Conservation (phyloP, 208 protist species). For the Porcisia deanei region DNA sequence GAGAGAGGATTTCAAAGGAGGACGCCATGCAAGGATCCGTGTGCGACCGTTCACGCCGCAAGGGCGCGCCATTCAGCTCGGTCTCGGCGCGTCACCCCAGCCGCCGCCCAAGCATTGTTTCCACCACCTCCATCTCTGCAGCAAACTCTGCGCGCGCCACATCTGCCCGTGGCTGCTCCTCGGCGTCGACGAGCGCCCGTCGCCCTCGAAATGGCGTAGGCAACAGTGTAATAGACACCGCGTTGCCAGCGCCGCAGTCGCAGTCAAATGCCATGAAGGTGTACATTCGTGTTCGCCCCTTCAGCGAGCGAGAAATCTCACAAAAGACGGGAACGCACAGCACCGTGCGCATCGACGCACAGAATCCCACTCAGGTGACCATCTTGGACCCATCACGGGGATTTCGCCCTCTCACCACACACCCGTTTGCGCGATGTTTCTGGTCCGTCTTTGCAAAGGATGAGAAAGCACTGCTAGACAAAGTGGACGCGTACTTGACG, state of each 20-base stretch:
- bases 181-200: constrained; percentile 4
- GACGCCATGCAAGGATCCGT: constrained; percentile 9
- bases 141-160: constrained; percentile 15
- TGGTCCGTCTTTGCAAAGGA: constrained; percentile 73
- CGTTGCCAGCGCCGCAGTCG: constrained; percentile 19
- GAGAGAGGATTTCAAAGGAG: not conserved
- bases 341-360: constrained; percentile 70
- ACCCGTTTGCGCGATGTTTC: constrained; percentile 76
- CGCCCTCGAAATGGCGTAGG: constrained; percentile 5
- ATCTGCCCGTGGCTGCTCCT: constrained; percentile 14
- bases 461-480: constrained; percentile 27
- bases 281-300: constrained; percentile 85
- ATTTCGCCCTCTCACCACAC: constrained; percentile 58
- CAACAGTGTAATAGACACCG: constrained; percentile 1
- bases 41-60: constrained; percentile 16
- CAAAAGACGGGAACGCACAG: constrained; percentile 44
- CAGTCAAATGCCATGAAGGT: constrained; percentile 81
- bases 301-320: constrained; percentile 77
- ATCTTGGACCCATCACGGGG: constrained; percentile 64
- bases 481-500: constrained; percentile 47
- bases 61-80: not conserved
- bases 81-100: constrained; percentile 9
- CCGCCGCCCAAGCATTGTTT: not conserved
- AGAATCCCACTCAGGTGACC: constrained; percentile 74
- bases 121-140: constrained; percentile 8